These are phyloP conservation scores for Clavispora carvajalis DNA, from an alignment of 805 yeast species.

Conservation along the genomic window DNA sequence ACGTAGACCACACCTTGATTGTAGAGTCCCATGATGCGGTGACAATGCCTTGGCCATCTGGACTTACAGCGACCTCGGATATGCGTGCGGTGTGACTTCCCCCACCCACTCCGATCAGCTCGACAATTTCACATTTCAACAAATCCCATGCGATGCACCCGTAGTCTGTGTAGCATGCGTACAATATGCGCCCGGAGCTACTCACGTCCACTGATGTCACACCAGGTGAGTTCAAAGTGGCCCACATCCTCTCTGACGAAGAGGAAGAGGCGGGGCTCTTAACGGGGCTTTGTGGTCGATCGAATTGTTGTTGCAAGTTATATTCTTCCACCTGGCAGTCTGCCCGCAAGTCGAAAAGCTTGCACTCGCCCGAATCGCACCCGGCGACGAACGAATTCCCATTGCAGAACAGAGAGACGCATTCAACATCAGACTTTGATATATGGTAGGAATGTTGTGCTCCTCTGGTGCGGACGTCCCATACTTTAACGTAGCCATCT, in stretches of 20 bases:
- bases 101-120: constrained; percentile 49
- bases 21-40: constrained; percentile 82
- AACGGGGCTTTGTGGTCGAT: constrained; percentile 3
- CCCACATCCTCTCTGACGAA: constrained; percentile 9
- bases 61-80: constrained; percentile 58
- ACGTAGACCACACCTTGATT: constrained; percentile 56
- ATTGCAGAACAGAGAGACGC: constrained; percentile 58
- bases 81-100: constrained; percentile 51
- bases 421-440: constrained; percentile 60
- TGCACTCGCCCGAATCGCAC: constrained; percentile 68
- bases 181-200: constrained; percentile 66
- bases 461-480: constrained; percentile 49
- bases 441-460: constrained; percentile 49
- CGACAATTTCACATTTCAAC: constrained; percentile 59
- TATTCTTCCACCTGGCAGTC: constrained; percentile 64
- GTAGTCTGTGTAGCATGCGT: constrained; percentile 69
- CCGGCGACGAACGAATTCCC: constrained; percentile 71
- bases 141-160: constrained; percentile 78
- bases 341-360: constrained; percentile 70
- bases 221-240: constrained; percentile 56
- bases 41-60: constrained; percentile 70
- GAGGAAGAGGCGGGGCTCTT: constrained; percentile 8
- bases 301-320: constrained; percentile 19
- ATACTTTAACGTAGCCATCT: constrained; percentile 61
- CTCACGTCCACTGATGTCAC: constrained; percentile 71